Percentiles rank a stretch among this genome's conserved stretches.
Conservation (phyloP, 371 early-diverging fungal genomes). For the Actinomortierella wolfii region DNA sequence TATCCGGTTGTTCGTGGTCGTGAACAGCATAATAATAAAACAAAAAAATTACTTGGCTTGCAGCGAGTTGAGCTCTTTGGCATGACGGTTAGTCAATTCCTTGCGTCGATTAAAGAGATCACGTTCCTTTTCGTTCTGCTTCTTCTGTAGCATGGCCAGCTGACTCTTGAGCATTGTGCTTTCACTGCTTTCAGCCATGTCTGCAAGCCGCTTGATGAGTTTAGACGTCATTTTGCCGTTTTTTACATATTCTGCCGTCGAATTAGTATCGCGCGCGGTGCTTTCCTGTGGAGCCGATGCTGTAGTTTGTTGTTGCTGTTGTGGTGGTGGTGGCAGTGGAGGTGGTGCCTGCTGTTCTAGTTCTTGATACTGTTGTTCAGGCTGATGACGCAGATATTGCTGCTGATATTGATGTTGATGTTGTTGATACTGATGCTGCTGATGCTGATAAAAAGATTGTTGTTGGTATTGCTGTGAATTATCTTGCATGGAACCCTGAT, state of each 20-base stretch:
- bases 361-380: too few species aligned
- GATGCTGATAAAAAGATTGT: background rate
- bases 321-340: too few species aligned
- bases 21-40: background rate
- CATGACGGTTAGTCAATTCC: slow-evolving; percentile 16
- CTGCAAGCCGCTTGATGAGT: slow-evolving; percentile 25
- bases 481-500: background rate
- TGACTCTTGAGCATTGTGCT: background rate
- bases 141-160: background rate
- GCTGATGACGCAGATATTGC: background rate
- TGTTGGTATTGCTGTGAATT: background rate
- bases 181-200: slow-evolving; percentile 15
- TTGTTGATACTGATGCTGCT: background rate
- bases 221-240: slow-evolving; percentile 37
- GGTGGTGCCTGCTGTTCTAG: slow-evolving; percentile 1
- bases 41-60: slow-evolving; percentile 34
- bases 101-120: slow-evolving; percentile 20
- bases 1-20: too few species aligned
- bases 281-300: too few species aligned
- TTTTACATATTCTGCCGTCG: too few species aligned
- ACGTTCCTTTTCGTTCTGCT: slow-evolving; percentile 11
- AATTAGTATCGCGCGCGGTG: too few species aligned
- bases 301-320: too few species aligned
- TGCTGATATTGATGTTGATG: background rate
- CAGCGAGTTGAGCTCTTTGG: slow-evolving; percentile 22